Evolutionary conservation across 1,139 yeast species (phyloP).

Genomic region (Taphrina sp.): DNA sequence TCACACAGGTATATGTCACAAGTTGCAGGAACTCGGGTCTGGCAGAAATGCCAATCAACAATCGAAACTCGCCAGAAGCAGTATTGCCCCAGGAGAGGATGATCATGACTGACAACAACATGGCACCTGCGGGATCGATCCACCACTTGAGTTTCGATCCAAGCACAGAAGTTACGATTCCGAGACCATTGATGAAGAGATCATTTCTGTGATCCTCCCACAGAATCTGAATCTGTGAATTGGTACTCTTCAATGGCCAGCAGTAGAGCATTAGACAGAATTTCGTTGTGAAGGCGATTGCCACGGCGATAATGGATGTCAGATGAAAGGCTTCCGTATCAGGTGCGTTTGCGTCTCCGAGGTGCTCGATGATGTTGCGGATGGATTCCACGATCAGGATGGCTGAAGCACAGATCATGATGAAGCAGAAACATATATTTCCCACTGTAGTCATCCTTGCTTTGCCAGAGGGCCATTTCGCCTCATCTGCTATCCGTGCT

Average conservation of each 20-base stretch:
- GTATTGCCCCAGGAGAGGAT: conserved; percentile 35
- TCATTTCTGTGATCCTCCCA: conserved; percentile 39
- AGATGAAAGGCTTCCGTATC: conserved; percentile 24
- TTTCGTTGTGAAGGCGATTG: conserved; percentile 36
- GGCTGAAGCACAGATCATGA: conserved; percentile 37
- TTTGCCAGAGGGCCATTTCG: conserved; percentile 37
- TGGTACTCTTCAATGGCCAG: conserved; percentile 34
- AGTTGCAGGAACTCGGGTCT: conserved; percentile 35
- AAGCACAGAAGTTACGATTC: conserved; percentile 37
- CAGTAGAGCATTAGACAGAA: conserved; percentile 36
- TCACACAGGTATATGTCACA: conserved; percentile 37
- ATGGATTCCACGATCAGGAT: conserved; percentile 36
- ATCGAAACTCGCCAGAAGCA: conserved; percentile 35
- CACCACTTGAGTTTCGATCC: conserved; percentile 37
- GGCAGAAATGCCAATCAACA: conserved; percentile 37
- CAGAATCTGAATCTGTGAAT: conserved; percentile 36
- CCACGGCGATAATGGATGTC: conserved; percentile 36
- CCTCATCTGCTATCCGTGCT: conserved; percentile 32
- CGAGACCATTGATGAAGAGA: conserved; percentile 38
- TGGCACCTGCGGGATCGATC: conserved; percentile 38
- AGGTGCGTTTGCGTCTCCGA: not conserved
- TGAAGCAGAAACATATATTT: conserved; percentile 36
- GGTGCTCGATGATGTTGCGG: conserved; percentile 34
- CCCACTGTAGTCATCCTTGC: conserved; percentile 38
- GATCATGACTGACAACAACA: conserved; percentile 35